Base-by-base conservation (phyloP, 106 monocot genomes). In the Allium fistulosum region DNA sequence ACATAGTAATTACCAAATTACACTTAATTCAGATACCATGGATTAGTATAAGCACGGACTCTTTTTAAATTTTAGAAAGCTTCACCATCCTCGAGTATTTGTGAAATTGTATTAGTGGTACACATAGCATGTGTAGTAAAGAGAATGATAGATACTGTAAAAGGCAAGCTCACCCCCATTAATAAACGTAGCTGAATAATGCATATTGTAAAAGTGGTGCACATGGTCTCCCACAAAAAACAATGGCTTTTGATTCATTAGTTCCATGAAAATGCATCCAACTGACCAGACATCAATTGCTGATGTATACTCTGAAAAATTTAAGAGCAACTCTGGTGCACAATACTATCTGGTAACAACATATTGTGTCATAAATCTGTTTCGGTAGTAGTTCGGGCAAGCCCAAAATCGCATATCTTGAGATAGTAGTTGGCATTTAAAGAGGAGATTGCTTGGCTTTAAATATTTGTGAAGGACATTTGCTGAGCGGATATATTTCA, bases 221-320 rank as follows among this genome's bases (percentile, higher is more conserved):
- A 91, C 96, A 85, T 91, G 96, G 76, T 96, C 96, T 72, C 92
- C 83, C 8, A 91, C 96, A 27, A 92, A 92, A 70, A 96, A 96
- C 75, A 96, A 76, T 50, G 96, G 96, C 51, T 77, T 96, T 22
- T 88, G 78, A 51, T 88, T 81, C 96, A 96, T 96, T 18, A 96
- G 70, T 74, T 96, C 96, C 96, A 96, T 96, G 81, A 92, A 96
- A 65, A 96, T 88, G 82, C 96, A 96, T 15, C 96, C 96, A 10
- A 96, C 91, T 28, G 96, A 96, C 96, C 96, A 96, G 6, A 96
- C 85, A 86, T 96, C 96, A 78, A 96, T 92, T 68, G 96, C 85
- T 49, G 96, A 77, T 46, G 85, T 92, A 76, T 96, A 96, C 58
- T 92, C 91, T 53, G 96, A 96, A 68, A 88, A 88, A 79, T 96